Base-by-base conservation (phyloP, 345 rosid genomes). In the Leavenworthia alabamica region DNA sequence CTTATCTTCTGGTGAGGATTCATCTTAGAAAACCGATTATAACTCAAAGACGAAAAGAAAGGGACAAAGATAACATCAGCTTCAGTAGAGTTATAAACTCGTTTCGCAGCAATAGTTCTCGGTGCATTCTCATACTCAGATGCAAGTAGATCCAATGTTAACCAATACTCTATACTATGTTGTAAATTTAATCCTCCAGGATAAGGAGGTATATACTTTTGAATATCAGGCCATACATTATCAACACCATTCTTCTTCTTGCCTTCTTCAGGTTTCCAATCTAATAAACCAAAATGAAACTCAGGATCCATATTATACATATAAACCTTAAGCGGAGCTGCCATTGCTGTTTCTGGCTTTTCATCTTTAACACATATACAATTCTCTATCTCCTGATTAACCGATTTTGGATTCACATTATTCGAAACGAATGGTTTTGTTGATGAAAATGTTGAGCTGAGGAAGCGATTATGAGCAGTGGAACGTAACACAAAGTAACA, bases 141-240 rank as follows among this genome's bases (percentile, higher is more conserved):
- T 5, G 87, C 86, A 28, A 94, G 95, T n/a, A 94, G 85, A 77
- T 94, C 97, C 73, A 94, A 58, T 0, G 97, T 90, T 11, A 94
- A 83, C 99, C 99, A 94, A 68, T 88, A 94, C 66, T 90, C 99
- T 7, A 94, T 79, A 60, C 99, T 94, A 40, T 94, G 97, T 10
- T 94, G 97, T 86, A 90, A 64, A 53, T 94, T 94, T 80, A 90
- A 82, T 13, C 96, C 96, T 7, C 97, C 99, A 0, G 99, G 96
- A 62, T 94, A 86, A 2, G 48, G 70, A 0, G 97, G 99, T 64
- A 86, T 70, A 42, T 23, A 63, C 27, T 74, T 73, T 8, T 56
- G 79, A 51, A 90, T 44, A 68, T 94, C 89, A 53, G 99, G 99
- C 99, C 99, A 94, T 33, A 88, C 81, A 55, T 71, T 67, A 10